These are phyloP conservation scores for Pseudozyma thailandica DNA, from an alignment of 1,284 basidiomycete species.

Conservation along the genomic window DNA sequence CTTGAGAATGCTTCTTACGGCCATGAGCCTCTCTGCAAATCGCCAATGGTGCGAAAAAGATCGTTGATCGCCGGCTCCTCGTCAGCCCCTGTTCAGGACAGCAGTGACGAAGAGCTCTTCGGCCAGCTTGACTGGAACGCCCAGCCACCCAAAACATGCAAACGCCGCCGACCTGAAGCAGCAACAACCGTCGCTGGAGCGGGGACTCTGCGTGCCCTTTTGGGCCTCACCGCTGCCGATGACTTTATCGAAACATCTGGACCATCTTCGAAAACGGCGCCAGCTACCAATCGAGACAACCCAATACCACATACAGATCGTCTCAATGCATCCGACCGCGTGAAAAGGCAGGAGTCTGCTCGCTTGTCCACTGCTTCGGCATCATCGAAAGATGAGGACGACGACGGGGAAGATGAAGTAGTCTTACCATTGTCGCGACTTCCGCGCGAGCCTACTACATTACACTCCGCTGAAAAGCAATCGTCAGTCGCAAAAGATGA, in stretches of 20 bases:
- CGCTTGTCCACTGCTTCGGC: conserved; percentile 5
- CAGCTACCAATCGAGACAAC: background rate
- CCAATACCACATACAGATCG: background rate
- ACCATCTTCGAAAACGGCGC: background rate
- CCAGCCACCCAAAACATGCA: background rate
- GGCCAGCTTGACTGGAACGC: background rate
- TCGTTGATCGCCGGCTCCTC: background rate
- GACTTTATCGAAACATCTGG: conserved; percentile 34
- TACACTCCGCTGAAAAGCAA: background rate
- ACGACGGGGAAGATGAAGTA: conserved; percentile 14
- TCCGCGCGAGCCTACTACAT: background rate
- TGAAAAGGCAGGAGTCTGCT: no score
- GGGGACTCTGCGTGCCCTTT: conserved; percentile 20
- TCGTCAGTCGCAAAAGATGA: background rate
- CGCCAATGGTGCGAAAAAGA: conserved; percentile 20
- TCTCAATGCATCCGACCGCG: no score
- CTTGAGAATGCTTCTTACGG: background rate
- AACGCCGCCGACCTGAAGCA: conserved; percentile 17
- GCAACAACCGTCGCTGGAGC: background rate
- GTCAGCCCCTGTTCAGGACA: conserved; percentile 5
- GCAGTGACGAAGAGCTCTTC: conserved; percentile 21
- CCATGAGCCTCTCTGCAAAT: background rate
- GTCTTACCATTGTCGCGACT: conserved; percentile 14
- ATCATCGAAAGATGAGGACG: conserved; percentile 13
- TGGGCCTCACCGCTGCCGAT: conserved; percentile 32